phyloP scores from a whole-genome alignment of 202 grass and related monocot genomes.

The Bolboschoenoplectus hybrid region DNA sequence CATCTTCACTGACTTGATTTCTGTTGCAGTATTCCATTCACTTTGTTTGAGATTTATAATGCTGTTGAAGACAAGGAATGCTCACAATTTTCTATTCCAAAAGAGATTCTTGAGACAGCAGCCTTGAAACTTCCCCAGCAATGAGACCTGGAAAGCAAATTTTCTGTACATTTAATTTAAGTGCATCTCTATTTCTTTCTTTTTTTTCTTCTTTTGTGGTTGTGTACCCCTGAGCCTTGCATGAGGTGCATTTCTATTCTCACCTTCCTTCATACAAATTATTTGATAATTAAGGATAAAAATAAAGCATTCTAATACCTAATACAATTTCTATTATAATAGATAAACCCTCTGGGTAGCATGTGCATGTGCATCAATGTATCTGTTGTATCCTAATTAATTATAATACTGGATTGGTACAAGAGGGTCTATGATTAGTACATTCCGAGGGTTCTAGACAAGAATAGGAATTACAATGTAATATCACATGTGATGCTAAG shows the following conservation, averaged over 20 bases:
- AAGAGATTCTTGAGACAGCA: constrained; percentile 60
- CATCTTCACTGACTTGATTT: constrained; percentile 18
- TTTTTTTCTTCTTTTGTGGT: constrained; percentile 3
- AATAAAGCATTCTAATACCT: constrained; percentile 6
- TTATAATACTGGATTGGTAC: neutral
- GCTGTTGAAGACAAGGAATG: constrained; percentile 75
- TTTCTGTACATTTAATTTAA: neutral
- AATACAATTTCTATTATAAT: neutral
- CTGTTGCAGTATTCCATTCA: constrained; percentile 75
- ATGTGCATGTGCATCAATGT: neutral
- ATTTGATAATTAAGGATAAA: constrained; percentile 2
- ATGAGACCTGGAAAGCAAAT: constrained; percentile 44
- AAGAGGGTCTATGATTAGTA: neutral
- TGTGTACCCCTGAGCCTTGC: neutral
- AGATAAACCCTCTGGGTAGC: neutral
- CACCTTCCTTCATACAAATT: neutral
- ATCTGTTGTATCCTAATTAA: constrained; percentile 1
- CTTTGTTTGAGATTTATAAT: constrained; percentile 74
- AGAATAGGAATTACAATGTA: neutral
- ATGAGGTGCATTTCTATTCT: neutral
- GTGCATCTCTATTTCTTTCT: neutral
- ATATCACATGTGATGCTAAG: neutral
- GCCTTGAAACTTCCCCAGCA: constrained; percentile 83
- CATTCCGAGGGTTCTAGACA: neutral
- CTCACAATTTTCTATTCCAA: constrained; percentile 56